A percentile compares a stretch with the other conserved stretches of the same genome.
phyloP scores from a whole-genome alignment of 352 stramenopile species.

The Globisporangium polare region DNA sequence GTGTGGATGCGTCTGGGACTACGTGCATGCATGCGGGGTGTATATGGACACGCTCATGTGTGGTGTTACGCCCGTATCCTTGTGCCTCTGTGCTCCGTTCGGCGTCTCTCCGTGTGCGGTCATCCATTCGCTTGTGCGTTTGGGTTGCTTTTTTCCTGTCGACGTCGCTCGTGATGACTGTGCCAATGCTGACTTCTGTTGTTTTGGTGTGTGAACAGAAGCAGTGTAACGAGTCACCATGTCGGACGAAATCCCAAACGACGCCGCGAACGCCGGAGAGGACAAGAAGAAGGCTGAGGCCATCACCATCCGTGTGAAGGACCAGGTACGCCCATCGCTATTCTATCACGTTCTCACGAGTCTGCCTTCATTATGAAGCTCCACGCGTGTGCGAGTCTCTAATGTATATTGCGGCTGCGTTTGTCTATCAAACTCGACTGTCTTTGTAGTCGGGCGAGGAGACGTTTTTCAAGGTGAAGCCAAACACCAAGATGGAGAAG shows the following conservation, averaged over 20 bases:
- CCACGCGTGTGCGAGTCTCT: no score
- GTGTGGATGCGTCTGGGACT: neutral
- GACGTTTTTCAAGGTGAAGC: constrained; percentile 99
- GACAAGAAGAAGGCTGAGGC: constrained; percentile 87
- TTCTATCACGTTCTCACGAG: no score
- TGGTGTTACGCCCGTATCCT: neutral
- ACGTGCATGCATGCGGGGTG: neutral
- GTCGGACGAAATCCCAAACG: constrained; percentile 58
- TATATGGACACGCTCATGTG: neutral
- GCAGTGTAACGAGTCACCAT: constrained; percentile 21
- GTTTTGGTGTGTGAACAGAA: neutral
- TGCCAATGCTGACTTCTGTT: neutral
- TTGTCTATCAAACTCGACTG: no score
- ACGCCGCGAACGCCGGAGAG: constrained; percentile 39
- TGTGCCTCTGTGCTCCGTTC: neutral
- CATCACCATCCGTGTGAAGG: constrained; percentile 88
- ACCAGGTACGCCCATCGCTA: constrained; percentile 38
- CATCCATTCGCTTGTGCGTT: neutral
- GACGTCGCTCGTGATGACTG: no score
- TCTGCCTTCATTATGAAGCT: no score
- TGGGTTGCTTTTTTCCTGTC: neutral
- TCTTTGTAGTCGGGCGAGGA: constrained; percentile 84
- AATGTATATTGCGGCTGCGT: no score
- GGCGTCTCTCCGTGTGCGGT: neutral
- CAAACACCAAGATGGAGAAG: constrained; percentile 98